Conservation (phyloP, 1,284 basidiomycete species). For the Anthracocystis panici-leucophaei region DNA sequence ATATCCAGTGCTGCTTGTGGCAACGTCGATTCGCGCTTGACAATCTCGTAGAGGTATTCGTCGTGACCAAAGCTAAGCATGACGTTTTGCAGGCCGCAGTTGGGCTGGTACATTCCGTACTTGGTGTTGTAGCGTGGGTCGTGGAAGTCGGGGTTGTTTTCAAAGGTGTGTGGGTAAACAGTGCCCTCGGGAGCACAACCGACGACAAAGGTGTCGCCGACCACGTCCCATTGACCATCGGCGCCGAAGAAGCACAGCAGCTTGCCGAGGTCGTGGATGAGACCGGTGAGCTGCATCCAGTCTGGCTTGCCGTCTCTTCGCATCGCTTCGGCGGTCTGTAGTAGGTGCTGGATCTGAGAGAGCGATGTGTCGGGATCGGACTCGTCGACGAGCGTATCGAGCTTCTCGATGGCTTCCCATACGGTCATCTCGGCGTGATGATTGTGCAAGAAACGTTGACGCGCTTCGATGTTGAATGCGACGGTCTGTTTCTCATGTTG, state of each 20-base stretch:
- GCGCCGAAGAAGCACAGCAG: slow-evolving; percentile 58
- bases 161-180: slow-evolving; percentile 83
- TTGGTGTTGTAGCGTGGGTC: slow-evolving; percentile 82
- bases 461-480: slow-evolving; percentile 50
- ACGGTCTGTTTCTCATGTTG: slow-evolving; percentile 84
- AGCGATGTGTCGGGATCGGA: slow-evolving; percentile 76
- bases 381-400: slow-evolving; percentile 88
- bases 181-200: slow-evolving; percentile 79
- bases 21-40: slow-evolving; percentile 72
- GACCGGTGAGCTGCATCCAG: slow-evolving; percentile 81
- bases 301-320: slow-evolving; percentile 81
- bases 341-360: slow-evolving; percentile 85
- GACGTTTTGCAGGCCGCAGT: slow-evolving; percentile 89
- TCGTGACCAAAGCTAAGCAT: slow-evolving; percentile 93
- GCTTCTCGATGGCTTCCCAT: slow-evolving; percentile 91
- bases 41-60: slow-evolving; percentile 69
- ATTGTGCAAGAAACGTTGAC: slow-evolving; percentile 46
- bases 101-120: slow-evolving; percentile 83
- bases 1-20: slow-evolving; percentile 86
- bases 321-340: slow-evolving; percentile 92
- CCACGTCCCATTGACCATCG: slow-evolving; percentile 91
- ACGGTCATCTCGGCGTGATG: slow-evolving; percentile 71
- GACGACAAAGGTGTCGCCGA: slow-evolving; percentile 85
- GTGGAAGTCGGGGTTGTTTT: slow-evolving; percentile 79
- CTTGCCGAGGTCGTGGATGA: slow-evolving; percentile 73